Evolutionary conservation across 2,329 filamentous ascomycete genomes (phyloP).

Genomic region (Helotiales sp.): DNA sequence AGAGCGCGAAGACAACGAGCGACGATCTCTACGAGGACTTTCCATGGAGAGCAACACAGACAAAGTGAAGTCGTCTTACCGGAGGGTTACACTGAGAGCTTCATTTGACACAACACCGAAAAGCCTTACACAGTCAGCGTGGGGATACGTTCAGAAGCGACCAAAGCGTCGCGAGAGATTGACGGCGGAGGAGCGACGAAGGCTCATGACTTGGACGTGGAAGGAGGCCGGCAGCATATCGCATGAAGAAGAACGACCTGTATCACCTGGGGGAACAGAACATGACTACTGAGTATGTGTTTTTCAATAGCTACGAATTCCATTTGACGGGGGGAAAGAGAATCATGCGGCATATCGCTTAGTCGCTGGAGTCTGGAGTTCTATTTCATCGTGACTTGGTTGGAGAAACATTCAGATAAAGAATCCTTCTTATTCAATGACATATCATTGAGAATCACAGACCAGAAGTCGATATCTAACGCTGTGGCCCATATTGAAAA

Average conservation of each 20-base stretch:
- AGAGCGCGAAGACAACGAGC: background rate
- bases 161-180: background rate
- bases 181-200: background rate
- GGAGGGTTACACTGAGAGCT: background rate
- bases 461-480: too few species aligned
- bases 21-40: background rate
- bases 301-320: too few species aligned
- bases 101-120: background rate
- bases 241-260: background rate
- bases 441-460: too few species aligned
- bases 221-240: background rate
- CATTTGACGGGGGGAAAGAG: too few species aligned
- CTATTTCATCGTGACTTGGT: too few species aligned
- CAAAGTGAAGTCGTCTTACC: background rate
- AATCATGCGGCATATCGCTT: too few species aligned
- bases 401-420: too few species aligned
- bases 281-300: background rate
- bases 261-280: background rate
- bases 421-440: too few species aligned
- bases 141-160: background rate
- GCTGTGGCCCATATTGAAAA: too few species aligned
- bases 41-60: background rate
- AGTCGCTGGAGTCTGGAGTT: too few species aligned
- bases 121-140: background rate
- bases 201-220: background rate